Conservation (phyloP, 2,329 filamentous ascomycete species). For the Cladophialophora chaetospira region DNA sequence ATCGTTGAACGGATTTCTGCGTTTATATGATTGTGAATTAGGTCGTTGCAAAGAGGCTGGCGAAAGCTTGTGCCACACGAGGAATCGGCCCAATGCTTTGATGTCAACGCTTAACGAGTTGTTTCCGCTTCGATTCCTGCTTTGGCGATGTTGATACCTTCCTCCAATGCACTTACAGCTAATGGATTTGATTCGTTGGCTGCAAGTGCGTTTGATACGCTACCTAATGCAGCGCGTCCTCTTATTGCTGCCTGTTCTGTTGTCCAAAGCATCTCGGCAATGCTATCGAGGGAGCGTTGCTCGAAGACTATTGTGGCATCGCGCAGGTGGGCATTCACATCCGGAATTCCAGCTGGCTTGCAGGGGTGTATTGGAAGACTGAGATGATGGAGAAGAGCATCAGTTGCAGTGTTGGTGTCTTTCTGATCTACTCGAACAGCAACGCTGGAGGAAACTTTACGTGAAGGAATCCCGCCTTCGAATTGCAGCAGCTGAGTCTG, state of each 20-base stretch:
- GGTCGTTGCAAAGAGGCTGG: too few relatives aligned
- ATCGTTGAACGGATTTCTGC: too few relatives aligned
- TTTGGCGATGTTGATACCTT: conserved; percentile 5
- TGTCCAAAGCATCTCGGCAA: conserved; percentile 3
- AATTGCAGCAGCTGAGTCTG: background rate
- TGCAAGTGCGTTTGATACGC: background rate
- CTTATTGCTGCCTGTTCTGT: conserved; percentile 3
- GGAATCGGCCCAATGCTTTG: too few relatives aligned
- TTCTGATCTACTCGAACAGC: background rate
- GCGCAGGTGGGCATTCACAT: background rate
- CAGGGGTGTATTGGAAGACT: background rate
- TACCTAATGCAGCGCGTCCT: conserved; percentile 1
- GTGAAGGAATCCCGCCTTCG: background rate
- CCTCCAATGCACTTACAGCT: conserved; percentile 11
- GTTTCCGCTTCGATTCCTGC: conserved; percentile 6
- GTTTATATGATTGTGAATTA: too few relatives aligned
- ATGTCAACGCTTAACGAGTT: too few relatives aligned
- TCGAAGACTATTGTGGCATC: background rate
- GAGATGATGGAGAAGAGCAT: conserved; percentile 15
- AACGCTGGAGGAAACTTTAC: background rate
- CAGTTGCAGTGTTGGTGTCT: conserved; percentile 4
- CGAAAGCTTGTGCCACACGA: too few relatives aligned
- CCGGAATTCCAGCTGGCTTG: background rate
- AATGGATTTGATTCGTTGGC: background rate
- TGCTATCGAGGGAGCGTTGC: background rate